Base-by-base conservation (phyloP, 441 rosid species). In the Bruguiera hainesii region DNA sequence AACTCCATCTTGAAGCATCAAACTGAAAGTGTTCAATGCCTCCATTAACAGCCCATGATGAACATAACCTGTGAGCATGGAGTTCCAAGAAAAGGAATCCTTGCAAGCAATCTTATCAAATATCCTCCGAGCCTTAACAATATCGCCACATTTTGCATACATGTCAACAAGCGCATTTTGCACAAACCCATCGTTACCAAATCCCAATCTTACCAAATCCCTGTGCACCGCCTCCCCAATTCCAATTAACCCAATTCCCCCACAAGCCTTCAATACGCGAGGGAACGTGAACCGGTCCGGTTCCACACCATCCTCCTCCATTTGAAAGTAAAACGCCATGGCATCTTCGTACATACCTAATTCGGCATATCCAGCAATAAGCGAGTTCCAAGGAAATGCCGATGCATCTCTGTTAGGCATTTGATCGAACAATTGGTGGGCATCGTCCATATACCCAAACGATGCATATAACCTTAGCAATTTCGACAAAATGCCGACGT, bases 71-170 rank as follows among this genome's bases (percentile, higher is more conserved):
- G 85, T 79, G 69, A 89, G 73, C 87, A 93, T 87, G 26, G 96
- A 78, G 78, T 90, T 90, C 97, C 94, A 93, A 0, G 97, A 85
- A 52, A 93, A 75, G 30, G 73, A 75, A 56, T 86, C 96, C 77
- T 78, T 86, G 2, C 23, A 28, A 57, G 51, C 76, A 60, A 86
- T 90, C 75, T 72, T 78, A 42, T 89, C 92, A 11, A 87, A 89
- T 59, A 90, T 81, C 75, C 66, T 87, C 66, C 85, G 76, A 61
- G 89, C 94, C 78, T 79, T 84, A 49, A 85, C 89, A 79, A 90
- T 89, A 74, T 93, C 94, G 19, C 96, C 96, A 42, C 98, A 89
- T 76, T 93, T 93, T 7, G 98, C 88, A 65, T 93, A 93, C 97
- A 90, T 87, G 76, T 86, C 90, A 6, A 89, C 89, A 69, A 93